Percentiles rank a stretch among this genome's conserved stretches.
phyloP scores from a whole-genome alignment of 2,329 filamentous ascomycete species.

The Raffaelea ambrosiae region DNA sequence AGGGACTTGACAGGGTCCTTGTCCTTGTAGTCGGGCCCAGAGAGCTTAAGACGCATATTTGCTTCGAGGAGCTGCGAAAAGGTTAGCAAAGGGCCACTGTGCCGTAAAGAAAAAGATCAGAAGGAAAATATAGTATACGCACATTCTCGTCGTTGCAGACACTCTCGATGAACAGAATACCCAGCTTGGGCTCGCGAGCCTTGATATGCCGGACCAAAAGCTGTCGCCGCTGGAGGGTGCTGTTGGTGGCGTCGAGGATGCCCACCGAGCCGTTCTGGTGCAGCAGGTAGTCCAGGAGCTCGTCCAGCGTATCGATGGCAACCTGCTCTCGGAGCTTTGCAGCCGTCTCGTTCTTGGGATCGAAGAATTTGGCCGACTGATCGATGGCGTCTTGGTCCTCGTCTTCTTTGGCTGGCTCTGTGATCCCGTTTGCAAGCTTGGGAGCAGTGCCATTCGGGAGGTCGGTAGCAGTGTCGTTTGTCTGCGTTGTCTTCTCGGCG shows the following conservation, averaged over 20 bases:
- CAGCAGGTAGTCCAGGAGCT: conserved; percentile 83
- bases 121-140: conserved; percentile 7
- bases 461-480: neutral
- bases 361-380: conserved; percentile 89
- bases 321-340: conserved; percentile 82
- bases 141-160: conserved; percentile 75
- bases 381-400: conserved; percentile 45
- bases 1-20: conserved; percentile 83
- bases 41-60: conserved; percentile 95
- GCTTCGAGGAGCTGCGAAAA: conserved; percentile 63
- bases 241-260: conserved; percentile 96
- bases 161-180: conserved; percentile 91
- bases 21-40: conserved; percentile 89
- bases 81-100: neutral
- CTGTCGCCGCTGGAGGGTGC: conserved; percentile 77
- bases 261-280: conserved; percentile 77
- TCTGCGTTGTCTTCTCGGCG: neutral
- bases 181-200: conserved; percentile 73
- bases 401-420: neutral
- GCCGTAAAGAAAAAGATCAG: neutral
- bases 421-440: neutral
- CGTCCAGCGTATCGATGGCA: conserved; percentile 84
- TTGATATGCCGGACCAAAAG: conserved; percentile 78
- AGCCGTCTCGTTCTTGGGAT: conserved; percentile 77
- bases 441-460: too few species aligned